Evolutionary conservation across 805 yeast species (phyloP).

Genomic region (Huiozyma naganishii): DNA sequence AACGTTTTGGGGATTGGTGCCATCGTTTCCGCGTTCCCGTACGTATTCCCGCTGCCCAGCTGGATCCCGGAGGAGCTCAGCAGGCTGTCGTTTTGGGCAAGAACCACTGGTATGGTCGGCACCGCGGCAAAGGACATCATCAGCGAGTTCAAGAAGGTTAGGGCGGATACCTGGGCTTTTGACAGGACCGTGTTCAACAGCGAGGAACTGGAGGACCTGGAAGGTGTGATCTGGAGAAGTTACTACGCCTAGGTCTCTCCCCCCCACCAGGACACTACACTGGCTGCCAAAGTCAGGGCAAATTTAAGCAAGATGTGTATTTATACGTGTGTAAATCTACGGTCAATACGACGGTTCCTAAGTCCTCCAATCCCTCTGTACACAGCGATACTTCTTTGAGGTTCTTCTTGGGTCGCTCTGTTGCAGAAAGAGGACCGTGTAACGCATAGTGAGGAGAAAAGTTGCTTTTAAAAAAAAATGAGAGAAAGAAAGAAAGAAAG

Average conservation of each 20-base stretch:
- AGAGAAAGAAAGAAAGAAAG: no score
- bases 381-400: no score
- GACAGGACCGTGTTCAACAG: conserved; percentile 66
- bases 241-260: conserved; percentile 53
- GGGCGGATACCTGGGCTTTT: conserved; percentile 95
- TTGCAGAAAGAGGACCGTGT: no score
- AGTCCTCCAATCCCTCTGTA: no score
- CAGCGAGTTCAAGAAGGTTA: conserved; percentile 76
- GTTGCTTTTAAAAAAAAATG: no score
- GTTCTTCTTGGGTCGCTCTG: no score
- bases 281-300: no score
- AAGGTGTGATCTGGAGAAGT: conserved; percentile 88
- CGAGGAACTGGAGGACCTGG: conserved; percentile 79
- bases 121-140: conserved; percentile 71
- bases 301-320: no score
- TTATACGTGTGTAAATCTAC: no score
- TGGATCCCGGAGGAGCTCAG: conserved; percentile 78
- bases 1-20: conserved; percentile 86
- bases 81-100: conserved; percentile 58
- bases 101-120: conserved; percentile 70
- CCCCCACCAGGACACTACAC: no score
- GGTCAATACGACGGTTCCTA: no score
- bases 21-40: conserved; percentile 80
- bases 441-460: no score
- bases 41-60: conserved; percentile 76